phyloP scores from a whole-genome alignment of 768 basidiomycete species.

The Mycena indigotica region DNA sequence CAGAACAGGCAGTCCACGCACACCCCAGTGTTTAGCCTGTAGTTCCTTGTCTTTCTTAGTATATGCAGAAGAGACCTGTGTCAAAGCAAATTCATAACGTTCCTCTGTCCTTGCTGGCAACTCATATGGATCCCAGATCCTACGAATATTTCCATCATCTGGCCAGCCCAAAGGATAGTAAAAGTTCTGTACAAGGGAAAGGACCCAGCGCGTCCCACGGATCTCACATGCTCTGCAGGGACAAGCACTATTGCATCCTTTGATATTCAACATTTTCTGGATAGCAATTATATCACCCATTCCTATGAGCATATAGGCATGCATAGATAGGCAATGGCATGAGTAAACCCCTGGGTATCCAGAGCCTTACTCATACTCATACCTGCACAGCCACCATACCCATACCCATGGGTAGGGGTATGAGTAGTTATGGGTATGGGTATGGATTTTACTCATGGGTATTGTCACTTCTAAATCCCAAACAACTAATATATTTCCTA shows the following conservation, averaged over 20 bases:
- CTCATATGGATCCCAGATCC: not conserved
- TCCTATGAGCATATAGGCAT: not conserved
- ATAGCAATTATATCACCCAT: not conserved
- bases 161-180: not conserved
- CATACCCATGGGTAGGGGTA: too few species aligned
- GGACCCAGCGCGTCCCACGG: not conserved
- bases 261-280: not conserved
- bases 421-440: too few species aligned
- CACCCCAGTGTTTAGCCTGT: not conserved
- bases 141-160: not conserved
- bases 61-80: not conserved
- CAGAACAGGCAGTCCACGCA: conserved; percentile 13
- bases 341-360: too few species aligned
- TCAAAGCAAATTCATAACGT: not conserved
- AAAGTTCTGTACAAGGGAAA: not conserved
- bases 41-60: not conserved
- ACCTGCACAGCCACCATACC: too few species aligned
- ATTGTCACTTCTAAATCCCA: too few species aligned
- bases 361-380: too few species aligned
- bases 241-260: not conserved
- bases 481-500: too few species aligned
- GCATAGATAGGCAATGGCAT: too few species aligned
- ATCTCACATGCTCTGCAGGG: not conserved
- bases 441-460: too few species aligned
- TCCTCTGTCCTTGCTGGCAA: not conserved